Percentiles rank a stretch among this genome's conserved stretches.
Conservation (phyloP, 1,284 basidiomycete species). For the Rhizoctonia solani region DNA sequence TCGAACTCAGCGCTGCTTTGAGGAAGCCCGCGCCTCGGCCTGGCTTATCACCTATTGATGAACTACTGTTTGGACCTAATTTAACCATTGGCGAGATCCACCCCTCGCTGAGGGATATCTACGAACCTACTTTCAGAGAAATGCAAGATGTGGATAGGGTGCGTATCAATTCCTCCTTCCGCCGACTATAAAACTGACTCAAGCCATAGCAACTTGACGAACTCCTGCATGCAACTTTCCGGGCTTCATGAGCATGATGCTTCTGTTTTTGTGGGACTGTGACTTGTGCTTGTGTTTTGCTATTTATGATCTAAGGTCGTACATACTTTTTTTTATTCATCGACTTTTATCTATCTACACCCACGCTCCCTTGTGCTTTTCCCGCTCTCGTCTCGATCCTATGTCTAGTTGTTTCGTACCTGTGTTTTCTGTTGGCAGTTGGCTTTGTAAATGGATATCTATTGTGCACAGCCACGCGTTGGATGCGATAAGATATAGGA, state of each 20-base stretch:
- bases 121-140: slow-evolving; percentile 69
- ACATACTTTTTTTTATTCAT: slow-evolving; percentile 2
- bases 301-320: slow-evolving; percentile 31
- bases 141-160: slow-evolving; percentile 81
- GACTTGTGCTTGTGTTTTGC: neutral
- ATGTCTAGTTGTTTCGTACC: neutral
- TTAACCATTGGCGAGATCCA: slow-evolving; percentile 67
- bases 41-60: slow-evolving; percentile 63
- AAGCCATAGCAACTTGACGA: slow-evolving; percentile 41
- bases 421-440: neutral
- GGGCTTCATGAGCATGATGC: slow-evolving; percentile 9
- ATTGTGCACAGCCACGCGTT: slow-evolving; percentile 17
- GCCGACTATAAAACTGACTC: neutral
- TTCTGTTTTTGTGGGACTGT: neutral
- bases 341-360: neutral
- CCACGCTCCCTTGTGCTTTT: slow-evolving; percentile 9
- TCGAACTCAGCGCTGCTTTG: slow-evolving; percentile 64
- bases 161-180: slow-evolving; percentile 40
- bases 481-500: slow-evolving; percentile 22
- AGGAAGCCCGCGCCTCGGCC: slow-evolving; percentile 43
- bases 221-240: slow-evolving; percentile 36
- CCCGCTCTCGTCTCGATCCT: slow-evolving; percentile 2
- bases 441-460: slow-evolving; percentile 26
- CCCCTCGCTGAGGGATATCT: slow-evolving; percentile 71
- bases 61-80: slow-evolving; percentile 70